Conservation (phyloP, 1,139 yeast genomes). For the Blastobotrys petasosporus region DNA sequence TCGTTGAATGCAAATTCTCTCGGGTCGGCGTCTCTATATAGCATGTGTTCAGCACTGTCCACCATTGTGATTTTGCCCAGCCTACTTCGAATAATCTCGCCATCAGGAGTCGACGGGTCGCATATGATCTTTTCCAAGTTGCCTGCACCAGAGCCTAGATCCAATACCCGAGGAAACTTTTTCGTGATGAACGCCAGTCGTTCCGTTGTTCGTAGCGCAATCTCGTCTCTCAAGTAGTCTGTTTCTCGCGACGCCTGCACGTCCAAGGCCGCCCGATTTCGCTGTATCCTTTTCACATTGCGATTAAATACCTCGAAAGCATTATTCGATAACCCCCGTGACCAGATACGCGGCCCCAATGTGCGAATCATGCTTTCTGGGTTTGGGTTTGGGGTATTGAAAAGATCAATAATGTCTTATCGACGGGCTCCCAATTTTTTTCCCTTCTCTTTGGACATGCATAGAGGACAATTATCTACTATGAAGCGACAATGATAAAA, state of each 20-base stretch:
- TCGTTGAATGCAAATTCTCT: slow-evolving; percentile 36
- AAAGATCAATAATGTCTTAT: too few species aligned
- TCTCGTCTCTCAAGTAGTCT: slow-evolving; percentile 73
- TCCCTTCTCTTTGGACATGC: too few species aligned
- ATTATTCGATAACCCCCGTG: slow-evolving; percentile 8
- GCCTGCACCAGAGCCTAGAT: slow-evolving; percentile 72
- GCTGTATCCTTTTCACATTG: slow-evolving; percentile 51
- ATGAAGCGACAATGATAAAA: background rate
- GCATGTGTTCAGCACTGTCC: slow-evolving; percentile 53
- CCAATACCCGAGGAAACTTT: slow-evolving; percentile 54
- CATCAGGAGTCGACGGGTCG: slow-evolving; percentile 40
- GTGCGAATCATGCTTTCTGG: too few species aligned
- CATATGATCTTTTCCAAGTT: slow-evolving; percentile 42
- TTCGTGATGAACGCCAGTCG: slow-evolving; percentile 68
- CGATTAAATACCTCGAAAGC: slow-evolving; percentile 61
- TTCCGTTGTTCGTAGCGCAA: slow-evolving; percentile 67
- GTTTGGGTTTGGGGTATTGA: too few species aligned
- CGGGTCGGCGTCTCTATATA: slow-evolving; percentile 45
- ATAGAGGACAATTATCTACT: too few species aligned
- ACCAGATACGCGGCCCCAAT: too few species aligned
- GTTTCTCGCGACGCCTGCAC: slow-evolving; percentile 48
- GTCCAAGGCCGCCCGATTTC: slow-evolving; percentile 46
- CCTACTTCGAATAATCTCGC: slow-evolving; percentile 45
- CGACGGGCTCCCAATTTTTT: too few species aligned
- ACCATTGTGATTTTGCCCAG: slow-evolving; percentile 58